Base-by-base conservation (phyloP, 768 basidiomycete genomes). In the Tremella yokohamensis region DNA sequence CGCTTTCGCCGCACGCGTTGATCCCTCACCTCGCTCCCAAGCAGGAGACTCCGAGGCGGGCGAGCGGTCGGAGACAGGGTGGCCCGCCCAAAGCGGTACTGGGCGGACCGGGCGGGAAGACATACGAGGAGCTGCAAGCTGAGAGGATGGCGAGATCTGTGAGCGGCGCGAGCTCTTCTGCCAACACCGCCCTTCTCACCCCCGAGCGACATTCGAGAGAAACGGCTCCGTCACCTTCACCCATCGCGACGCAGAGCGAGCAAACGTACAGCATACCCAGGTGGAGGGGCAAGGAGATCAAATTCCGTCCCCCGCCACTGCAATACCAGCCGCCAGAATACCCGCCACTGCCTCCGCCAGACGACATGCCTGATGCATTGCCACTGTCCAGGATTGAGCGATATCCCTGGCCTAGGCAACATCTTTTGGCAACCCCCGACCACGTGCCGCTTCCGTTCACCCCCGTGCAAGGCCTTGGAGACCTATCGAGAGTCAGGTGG, bases 21-120 rank as follows among this genome's bases (percentile, higher is more conserved):
- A 18, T 18, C 4, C 42, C 42, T 4, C n/a, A 8, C 22, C 22
- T 45, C 8, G 12, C 47, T 13, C 11, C 47, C 20, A 13, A 9
- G 20, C 19, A 6, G 25, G 16, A 16, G 15, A 24, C 8, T 8
- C 38, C 51, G 8, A 45, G 42, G 37, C 26, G 16, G 24, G 19
- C 49, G 25, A n/a, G 34, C 37, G 22, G 38, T 16, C 51, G 24
- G 4, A 49, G 15, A 7, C 11, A 15, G 16, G 51, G 62, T 39
- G 66, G 66, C 40, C 68, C 68, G 0, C 68, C 68, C 2, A 64
- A 69, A 52, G 65, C 68, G 2, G 54, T 60, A 49, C 52, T 69
- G 2, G 68, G 68, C n/a, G 68, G 68, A 18, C 62, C 61, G 13
- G 61, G 60, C 7, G 68, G 68, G 22, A 64, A 57, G 47, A 69